phyloP scores from a whole-genome alignment of 2,329 filamentous ascomycete genomes.

The Trichophyton benhamiae region DNA sequence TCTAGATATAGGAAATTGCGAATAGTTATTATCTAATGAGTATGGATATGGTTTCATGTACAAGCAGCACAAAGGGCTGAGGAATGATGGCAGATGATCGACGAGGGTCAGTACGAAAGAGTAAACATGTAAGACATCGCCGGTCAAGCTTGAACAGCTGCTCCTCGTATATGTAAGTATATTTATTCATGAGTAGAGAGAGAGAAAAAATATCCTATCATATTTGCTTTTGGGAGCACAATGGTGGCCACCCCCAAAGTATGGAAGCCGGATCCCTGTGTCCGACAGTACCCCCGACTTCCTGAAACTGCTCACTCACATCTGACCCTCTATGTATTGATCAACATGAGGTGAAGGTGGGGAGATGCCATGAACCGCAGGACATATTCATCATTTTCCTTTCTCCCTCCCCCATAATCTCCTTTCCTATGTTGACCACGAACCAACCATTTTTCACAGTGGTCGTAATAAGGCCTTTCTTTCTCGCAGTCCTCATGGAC shows the following conservation, averaged over 20 bases:
- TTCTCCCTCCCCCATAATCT: background rate
- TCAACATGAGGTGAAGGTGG: background rate
- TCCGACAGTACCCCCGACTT: background rate
- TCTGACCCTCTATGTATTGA: background rate
- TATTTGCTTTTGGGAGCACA: background rate
- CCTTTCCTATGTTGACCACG: background rate
- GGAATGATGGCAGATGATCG: background rate
- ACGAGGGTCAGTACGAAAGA: background rate
- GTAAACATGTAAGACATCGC: background rate
- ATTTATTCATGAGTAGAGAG: background rate
- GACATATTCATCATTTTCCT: background rate
- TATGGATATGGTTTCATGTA: background rate
- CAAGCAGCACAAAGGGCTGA: background rate
- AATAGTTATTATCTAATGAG: background rate
- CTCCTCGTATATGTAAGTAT: background rate
- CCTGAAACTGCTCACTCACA: conserved; percentile 2
- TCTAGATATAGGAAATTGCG: background rate
- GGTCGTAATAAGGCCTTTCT: background rate
- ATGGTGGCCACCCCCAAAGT: background rate
- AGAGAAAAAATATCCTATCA: background rate
- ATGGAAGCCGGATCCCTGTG: background rate
- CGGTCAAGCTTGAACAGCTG: background rate
- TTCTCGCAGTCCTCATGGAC: background rate
- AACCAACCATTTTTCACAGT: background rate
- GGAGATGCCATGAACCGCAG: background rate